These are phyloP conservation scores for Notholithocarpus densiflorus DNA, from an alignment of 306 rosid species.

Conservation along the genomic window DNA sequence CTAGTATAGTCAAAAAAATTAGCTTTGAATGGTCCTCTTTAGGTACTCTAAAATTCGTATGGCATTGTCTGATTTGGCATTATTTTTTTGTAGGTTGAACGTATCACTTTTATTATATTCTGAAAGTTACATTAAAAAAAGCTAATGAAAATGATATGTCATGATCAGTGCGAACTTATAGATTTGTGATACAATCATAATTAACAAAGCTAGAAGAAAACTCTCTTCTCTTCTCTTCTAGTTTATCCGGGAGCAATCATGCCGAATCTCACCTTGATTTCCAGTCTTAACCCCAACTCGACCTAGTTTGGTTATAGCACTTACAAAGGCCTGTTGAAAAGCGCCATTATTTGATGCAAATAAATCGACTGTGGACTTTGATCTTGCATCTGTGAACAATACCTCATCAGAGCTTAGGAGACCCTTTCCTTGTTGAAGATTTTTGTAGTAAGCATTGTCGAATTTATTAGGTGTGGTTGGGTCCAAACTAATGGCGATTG, in stretches of 20 bases:
- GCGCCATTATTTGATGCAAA: slow-evolving; percentile 32
- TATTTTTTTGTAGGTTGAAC: too few relatives aligned
- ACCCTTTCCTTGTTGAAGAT: slow-evolving; percentile 41
- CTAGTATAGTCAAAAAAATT: too few relatives aligned
- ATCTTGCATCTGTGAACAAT: slow-evolving; percentile 26
- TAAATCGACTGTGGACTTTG: slow-evolving; percentile 12
- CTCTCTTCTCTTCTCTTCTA: neutral
- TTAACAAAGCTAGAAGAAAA: neutral
- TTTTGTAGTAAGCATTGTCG: slow-evolving; percentile 34
- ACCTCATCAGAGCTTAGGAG: slow-evolving; percentile 32
- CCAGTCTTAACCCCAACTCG: slow-evolving; percentile 35
- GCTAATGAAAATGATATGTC: too few relatives aligned
- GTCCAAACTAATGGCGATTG: slow-evolving; percentile 39
- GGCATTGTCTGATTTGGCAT: too few relatives aligned
- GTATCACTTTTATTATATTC: too few relatives aligned
- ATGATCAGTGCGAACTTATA: neutral
- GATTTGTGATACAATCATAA: neutral
- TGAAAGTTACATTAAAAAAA: too few relatives aligned
- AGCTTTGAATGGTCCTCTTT: too few relatives aligned
- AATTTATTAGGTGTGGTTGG: slow-evolving; percentile 32
- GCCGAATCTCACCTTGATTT: slow-evolving; percentile 30
- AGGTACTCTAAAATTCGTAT: too few relatives aligned
- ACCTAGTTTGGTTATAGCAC: slow-evolving; percentile 38
- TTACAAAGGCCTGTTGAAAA: slow-evolving; percentile 28
- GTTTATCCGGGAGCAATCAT: slow-evolving; percentile 28